Conservation (phyloP, 441 rosid species). For the Biscutella auriculata region DNA sequence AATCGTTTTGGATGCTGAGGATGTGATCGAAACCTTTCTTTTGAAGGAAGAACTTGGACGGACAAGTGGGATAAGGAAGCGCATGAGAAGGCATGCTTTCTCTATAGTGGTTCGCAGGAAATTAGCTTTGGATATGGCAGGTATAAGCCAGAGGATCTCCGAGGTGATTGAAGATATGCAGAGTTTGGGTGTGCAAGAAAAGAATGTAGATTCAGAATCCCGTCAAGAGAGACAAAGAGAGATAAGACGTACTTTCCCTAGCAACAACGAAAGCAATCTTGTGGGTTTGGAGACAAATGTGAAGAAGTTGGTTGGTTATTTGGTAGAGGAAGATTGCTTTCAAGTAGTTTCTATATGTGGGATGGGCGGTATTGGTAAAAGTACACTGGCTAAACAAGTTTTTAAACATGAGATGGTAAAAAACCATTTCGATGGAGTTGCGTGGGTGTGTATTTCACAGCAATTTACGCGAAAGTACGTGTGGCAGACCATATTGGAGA, state of each 20-base stretch:
- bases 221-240: neutral
- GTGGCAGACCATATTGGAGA: slow-evolving; percentile 5
- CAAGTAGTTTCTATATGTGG: slow-evolving; percentile 17
- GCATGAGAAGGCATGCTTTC: too few relatives aligned
- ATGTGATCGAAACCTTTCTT: too few relatives aligned
- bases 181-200: neutral
- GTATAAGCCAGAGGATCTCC: neutral
- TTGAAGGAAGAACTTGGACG: too few relatives aligned
- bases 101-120: too few relatives aligned
- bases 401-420: slow-evolving; percentile 10
- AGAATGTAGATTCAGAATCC: neutral
- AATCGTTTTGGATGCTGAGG: too few relatives aligned
- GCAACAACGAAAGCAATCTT: slow-evolving; percentile 1
- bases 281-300: slow-evolving; percentile 19
- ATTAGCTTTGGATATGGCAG: neutral
- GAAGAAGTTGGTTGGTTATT: neutral
- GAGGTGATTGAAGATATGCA: neutral
- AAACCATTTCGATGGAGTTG: slow-evolving; percentile 5
- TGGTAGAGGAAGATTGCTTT: neutral
- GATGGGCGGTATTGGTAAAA: slow-evolving; percentile 26
- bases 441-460: slow-evolving; percentile 22
- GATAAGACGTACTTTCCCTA: neutral
- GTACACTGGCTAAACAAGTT: slow-evolving; percentile 18
- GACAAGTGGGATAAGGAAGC: too few relatives aligned
- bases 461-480: slow-evolving; percentile 5